These are phyloP conservation scores for Carnegiea gigantea DNA, from an alignment of 179 eudicot genomes.

Conservation along the genomic window DNA sequence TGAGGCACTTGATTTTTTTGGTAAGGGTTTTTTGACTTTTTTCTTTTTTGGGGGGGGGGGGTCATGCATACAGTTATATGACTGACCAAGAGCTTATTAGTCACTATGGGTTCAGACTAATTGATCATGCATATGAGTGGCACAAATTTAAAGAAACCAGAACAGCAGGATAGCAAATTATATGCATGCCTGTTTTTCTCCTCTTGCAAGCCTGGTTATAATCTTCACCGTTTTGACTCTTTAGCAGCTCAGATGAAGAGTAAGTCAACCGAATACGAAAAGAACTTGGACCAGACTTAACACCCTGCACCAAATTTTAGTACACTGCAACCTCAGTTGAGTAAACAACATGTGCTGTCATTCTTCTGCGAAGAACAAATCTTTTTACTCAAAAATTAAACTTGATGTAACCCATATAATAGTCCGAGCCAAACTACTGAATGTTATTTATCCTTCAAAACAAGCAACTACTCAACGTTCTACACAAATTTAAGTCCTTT, in stretches of 20 bases:
- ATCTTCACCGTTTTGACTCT: conserved; percentile 31
- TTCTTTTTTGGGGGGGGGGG: no score
- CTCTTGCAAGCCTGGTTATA: conserved; percentile 55
- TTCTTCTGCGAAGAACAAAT: neutral
- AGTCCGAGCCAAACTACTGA: neutral
- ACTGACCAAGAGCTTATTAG: neutral
- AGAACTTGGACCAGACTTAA: conserved; percentile 52
- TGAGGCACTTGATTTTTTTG: no score
- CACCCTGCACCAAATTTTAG: conserved; percentile 53
- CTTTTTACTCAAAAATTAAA: neutral
- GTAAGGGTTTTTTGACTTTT: no score
- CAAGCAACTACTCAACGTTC: neutral
- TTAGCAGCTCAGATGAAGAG: conserved; percentile 39
- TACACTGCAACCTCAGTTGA: conserved; percentile 5
- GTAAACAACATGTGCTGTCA: neutral
- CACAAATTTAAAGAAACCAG: neutral
- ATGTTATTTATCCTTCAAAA: no score
- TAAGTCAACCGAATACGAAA: conserved; percentile 81
- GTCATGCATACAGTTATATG: neutral
- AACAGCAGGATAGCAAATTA: conserved; percentile 3
- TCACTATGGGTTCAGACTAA: neutral
- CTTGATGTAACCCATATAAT: neutral
- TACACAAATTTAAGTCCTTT: neutral
- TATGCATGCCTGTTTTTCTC: conserved; percentile 72
- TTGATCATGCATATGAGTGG: neutral